A percentile compares a stretch with the other conserved stretches of the same genome.
Conservation (phyloP, 2,329 filamentous ascomycete genomes). For the Pseudodiploospora longispora region DNA sequence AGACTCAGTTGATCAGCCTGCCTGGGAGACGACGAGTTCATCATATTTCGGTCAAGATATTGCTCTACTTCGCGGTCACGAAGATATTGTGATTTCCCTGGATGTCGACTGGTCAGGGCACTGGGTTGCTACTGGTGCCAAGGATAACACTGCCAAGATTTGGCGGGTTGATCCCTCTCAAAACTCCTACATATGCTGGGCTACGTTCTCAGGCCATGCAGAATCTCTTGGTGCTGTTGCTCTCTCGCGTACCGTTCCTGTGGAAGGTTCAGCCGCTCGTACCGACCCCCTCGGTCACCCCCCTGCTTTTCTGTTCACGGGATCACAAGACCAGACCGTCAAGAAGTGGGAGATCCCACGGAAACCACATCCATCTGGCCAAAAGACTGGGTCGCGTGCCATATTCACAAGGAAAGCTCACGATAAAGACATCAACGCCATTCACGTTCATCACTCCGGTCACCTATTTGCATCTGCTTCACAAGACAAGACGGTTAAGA, state of each 20-base stretch:
- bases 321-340: conserved; percentile 90
- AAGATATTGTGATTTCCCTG: conserved; percentile 91
- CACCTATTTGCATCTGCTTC: conserved; percentile 92
- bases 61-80: conserved; percentile 77
- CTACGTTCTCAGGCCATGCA: conserved; percentile 81
- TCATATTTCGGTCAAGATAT: conserved; percentile 85
- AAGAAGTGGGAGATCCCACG: conserved; percentile 84
- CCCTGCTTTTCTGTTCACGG: conserved; percentile 78
- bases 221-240: conserved; percentile 89
- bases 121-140: conserved; percentile 93
- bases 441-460: conserved; percentile 67
- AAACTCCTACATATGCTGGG: conserved; percentile 69
- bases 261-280: conserved; percentile 60
- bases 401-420: conserved; percentile 89
- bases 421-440: conserved; percentile 96
- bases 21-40: conserved; percentile 19
- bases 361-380: conserved; percentile 32
- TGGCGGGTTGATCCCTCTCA: conserved; percentile 78
- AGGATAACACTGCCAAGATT: conserved; percentile 88
- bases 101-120: conserved; percentile 95
- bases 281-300: conserved; percentile 69
- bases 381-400: conserved; percentile 53
- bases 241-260: conserved; percentile 62
- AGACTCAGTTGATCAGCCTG: conserved; percentile 12
- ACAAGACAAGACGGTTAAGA: conserved; percentile 93